These are phyloP conservation scores for Gamsiella multidivaricata DNA, from an alignment of 192 early-diverging fungal genomes.

Conservation along the genomic window DNA sequence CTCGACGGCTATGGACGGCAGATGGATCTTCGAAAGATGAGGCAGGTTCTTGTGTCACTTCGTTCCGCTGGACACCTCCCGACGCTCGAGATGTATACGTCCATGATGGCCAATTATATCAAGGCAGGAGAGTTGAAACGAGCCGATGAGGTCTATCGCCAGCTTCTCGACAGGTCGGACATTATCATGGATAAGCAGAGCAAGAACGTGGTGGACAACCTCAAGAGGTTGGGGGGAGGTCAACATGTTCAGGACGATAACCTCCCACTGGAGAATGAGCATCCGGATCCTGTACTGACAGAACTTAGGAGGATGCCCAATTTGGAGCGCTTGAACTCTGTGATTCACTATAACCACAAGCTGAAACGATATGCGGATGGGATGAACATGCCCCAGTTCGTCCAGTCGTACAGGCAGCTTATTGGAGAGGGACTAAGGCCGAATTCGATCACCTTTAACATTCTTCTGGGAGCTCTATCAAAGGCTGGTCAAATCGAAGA, in stretches of 20 bases:
- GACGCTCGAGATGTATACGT: slow-evolving; percentile 42
- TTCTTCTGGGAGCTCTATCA: slow-evolving; percentile 13
- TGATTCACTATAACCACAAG: slow-evolving; percentile 26
- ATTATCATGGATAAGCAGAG: slow-evolving; percentile 9
- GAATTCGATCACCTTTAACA: slow-evolving; percentile 39
- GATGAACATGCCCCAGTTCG: slow-evolving; percentile 16
- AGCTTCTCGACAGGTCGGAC: slow-evolving; percentile 14
- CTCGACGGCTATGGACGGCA: slow-evolving; percentile 39
- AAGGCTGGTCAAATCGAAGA: slow-evolving; percentile 6
- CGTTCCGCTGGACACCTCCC: slow-evolving; percentile 6
- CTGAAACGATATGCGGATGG: slow-evolving; percentile 16
- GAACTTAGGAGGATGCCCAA: too few relatives aligned
- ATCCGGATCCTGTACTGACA: too few relatives aligned
- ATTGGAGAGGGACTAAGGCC: neutral
- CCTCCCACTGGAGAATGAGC: too few relatives aligned
- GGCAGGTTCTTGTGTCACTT: slow-evolving; percentile 8
- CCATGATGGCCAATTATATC: slow-evolving; percentile 40
- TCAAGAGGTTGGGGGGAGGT: slow-evolving; percentile 8
- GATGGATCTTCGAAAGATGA: slow-evolving; percentile 27
- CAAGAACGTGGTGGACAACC: slow-evolving; percentile 29
- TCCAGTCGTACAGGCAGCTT: slow-evolving; percentile 4
- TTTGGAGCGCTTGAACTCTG: neutral
- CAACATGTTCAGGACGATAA: too few relatives aligned
- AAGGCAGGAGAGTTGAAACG: slow-evolving; percentile 16
- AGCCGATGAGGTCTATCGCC: slow-evolving; percentile 20